Base-by-base conservation (phyloP, 2,329 filamentous ascomycete species). In the Talaromyces amestolkiae region DNA sequence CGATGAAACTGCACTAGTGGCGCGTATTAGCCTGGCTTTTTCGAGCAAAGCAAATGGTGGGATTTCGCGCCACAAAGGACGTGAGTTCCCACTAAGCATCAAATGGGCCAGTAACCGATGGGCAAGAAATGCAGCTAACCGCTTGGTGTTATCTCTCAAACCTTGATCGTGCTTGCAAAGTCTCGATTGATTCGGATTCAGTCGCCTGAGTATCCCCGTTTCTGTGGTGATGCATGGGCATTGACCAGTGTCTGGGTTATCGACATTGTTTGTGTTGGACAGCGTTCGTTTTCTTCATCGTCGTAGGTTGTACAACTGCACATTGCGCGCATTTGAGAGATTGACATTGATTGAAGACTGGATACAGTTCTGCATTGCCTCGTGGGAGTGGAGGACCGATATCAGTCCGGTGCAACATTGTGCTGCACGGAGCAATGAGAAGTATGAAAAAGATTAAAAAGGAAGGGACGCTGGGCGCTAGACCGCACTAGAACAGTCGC, bases 1-100 rank as follows among this genome's bases (percentile, higher is more conserved):
- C 53, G 39, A 19, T 59, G 56, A 41, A 59, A 59, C 56, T 43
- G 56, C 56, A 45, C 56, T 59, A 43, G 56, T 59, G 56, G 56
- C 37, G 56, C 37, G 19, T 19, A n/a, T 33, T 59, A 59, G 39
- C 56, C 22, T 17, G 37, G 39, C 4, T 9, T 27, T 41, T n/a
- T 37, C 19, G 19, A 19, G 56, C 56, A 45, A 27, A 27, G 39
- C 56, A 45, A 59, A 27, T 43, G 56, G 56, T 27, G 37, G 22
- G 31, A 27, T 45, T 11, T 59, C 39, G 56, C 37, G 37, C 56
- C 56, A 59, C 56, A 45, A 33, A 27, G 33, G 53, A 13, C 24
- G 22, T 27, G 8, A 24, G 53, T 37, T 58, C 39, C 53, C 49
- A 58, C 33, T 31, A 45, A 31, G 22, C 22, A 19, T 11, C 15